A percentile compares a stretch with the other conserved stretches of the same genome.
Evolutionary conservation across 2,329 filamentous ascomycete species (phyloP).

Genomic region (Talaromyces sp.): DNA sequence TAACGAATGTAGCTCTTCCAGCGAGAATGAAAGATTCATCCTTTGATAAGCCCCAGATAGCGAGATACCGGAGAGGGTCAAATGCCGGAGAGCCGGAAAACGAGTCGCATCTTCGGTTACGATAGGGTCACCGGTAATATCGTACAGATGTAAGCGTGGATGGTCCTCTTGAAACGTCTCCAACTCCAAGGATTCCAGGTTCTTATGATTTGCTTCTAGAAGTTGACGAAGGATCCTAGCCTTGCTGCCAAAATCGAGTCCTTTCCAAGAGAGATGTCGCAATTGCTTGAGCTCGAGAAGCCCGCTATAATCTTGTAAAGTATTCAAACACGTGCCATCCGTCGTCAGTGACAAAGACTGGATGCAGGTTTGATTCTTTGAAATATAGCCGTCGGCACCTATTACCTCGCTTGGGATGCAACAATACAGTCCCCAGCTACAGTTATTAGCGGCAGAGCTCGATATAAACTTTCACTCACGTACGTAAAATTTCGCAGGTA

Average conservation of each 20-base stretch:
- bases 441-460: neutral
- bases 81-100: neutral
- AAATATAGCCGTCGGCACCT: neutral
- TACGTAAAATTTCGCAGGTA: neutral
- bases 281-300: neutral
- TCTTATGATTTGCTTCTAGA: neutral
- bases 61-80: neutral
- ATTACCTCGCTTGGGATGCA: neutral
- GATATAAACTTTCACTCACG: neutral
- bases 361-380: neutral
- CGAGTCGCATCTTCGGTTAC: neutral
- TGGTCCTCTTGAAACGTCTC: neutral
- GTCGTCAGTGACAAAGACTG: neutral
- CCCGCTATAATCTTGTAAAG: neutral
- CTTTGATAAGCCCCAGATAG: neutral
- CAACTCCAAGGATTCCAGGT: neutral
- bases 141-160: neutral
- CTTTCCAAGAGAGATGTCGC: conserved; percentile 3
- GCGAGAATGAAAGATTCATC: neutral
- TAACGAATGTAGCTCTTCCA: neutral
- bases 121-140: neutral
- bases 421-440: neutral
- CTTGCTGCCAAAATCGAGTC: neutral
- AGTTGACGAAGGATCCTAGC: neutral
- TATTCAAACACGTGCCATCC: neutral